Evolutionary conservation across 805 yeast species (phyloP).

Genomic region (Kluyveromyces wickerhamii): DNA sequence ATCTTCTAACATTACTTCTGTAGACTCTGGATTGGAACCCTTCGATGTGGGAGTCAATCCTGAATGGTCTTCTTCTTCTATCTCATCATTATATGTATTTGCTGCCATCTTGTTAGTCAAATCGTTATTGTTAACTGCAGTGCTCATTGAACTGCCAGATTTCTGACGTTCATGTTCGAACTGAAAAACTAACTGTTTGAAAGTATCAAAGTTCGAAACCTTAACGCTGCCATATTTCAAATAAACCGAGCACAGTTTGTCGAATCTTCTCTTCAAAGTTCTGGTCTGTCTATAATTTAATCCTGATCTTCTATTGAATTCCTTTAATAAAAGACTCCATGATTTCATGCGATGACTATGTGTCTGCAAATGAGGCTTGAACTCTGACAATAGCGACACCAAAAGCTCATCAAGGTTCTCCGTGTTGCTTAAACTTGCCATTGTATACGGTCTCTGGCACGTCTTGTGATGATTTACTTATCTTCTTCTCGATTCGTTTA

Average conservation of each 20-base stretch:
- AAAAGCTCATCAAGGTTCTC: constrained; percentile 15
- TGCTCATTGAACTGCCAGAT: background rate
- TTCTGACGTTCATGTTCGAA: constrained; percentile 4
- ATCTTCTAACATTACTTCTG: constrained; percentile 3
- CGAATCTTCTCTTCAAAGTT: constrained; percentile 24
- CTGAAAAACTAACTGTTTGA: constrained; percentile 2
- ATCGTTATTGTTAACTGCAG: background rate
- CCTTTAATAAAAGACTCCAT: constrained; percentile 21
- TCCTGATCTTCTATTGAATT: constrained; percentile 20
- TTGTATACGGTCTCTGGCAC: background rate
- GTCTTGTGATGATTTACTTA: too few relatives aligned
- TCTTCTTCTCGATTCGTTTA: too few relatives aligned
- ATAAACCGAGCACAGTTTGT: constrained; percentile 13
- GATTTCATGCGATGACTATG: constrained; percentile 20
- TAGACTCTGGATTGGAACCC: background rate
- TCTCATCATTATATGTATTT: background rate
- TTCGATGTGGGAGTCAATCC: background rate
- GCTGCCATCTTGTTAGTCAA: background rate
- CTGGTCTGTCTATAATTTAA: constrained; percentile 23
- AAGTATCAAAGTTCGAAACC: constrained; percentile 3
- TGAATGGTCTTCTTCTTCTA: background rate
- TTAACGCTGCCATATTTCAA: constrained; percentile 3
- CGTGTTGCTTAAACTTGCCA: background rate
- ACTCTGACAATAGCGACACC: constrained; percentile 16
- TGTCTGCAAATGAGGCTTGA: constrained; percentile 25